phyloP scores from a whole-genome alignment of 2,329 filamentous ascomycete genomes.

The Penicillium vulpinum region DNA sequence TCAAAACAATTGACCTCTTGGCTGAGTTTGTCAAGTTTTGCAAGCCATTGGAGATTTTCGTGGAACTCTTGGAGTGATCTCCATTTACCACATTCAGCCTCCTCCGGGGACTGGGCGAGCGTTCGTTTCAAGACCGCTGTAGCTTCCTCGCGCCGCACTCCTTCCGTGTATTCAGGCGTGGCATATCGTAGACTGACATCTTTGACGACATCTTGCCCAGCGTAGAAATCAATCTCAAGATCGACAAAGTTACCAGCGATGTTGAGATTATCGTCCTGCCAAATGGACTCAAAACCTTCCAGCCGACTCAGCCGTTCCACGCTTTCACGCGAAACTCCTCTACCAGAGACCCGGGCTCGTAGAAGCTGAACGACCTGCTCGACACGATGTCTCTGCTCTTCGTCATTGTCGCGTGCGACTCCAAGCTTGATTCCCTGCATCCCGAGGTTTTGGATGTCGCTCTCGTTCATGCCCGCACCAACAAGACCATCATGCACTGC shows the following conservation, averaged over 20 bases:
- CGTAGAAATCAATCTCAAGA: constrained; percentile 48
- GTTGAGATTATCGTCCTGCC: constrained; percentile 48
- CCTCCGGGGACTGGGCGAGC: constrained; percentile 35
- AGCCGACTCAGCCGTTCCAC: constrained; percentile 45
- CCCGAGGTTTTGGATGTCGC: constrained; percentile 41
- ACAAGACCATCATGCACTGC: constrained; percentile 40
- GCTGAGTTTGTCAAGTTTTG: constrained; percentile 47
- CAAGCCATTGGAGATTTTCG: constrained; percentile 46
- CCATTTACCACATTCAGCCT: constrained; percentile 37
- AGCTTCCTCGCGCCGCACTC: constrained; percentile 44
- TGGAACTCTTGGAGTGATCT: constrained; percentile 42
- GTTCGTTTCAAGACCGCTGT: constrained; percentile 46
- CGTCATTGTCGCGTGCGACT: constrained; percentile 40
- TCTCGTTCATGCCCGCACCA: constrained; percentile 39
- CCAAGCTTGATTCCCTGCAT: constrained; percentile 42
- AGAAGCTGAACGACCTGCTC: constrained; percentile 44
- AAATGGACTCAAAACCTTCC: constrained; percentile 49
- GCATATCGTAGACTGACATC: constrained; percentile 47
- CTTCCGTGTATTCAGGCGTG: constrained; percentile 42
- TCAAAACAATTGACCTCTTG: constrained; percentile 49
- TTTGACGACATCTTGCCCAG: constrained; percentile 42
- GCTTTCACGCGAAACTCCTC: constrained; percentile 46
- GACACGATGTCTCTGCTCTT: constrained; percentile 44
- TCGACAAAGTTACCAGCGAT: constrained; percentile 51
- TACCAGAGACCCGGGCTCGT: constrained; percentile 42